A percentile compares a stretch with the other conserved stretches of the same genome.
phyloP scores from a whole-genome alignment of 2,329 filamentous ascomycete genomes.

The Apiospora saccharicola region DNA sequence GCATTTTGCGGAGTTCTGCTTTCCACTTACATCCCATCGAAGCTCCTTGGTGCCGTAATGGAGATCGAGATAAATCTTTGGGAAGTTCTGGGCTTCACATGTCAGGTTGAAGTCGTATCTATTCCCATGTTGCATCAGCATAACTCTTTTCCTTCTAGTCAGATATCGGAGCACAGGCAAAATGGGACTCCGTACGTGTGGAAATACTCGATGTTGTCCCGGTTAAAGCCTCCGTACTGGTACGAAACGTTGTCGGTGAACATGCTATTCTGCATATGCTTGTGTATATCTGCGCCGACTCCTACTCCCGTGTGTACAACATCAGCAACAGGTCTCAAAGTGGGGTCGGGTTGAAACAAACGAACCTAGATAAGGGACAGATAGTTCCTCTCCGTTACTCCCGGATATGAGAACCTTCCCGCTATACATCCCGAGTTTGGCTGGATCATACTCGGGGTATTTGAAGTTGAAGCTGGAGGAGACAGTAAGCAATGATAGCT shows the following conservation, averaged over 20 bases:
- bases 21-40: conserved; percentile 36
- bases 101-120: conserved; percentile 36
- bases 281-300: conserved; percentile 33
- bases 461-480: conserved; percentile 37
- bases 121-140: neutral
- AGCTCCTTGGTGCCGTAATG: conserved; percentile 36
- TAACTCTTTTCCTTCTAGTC: neutral
- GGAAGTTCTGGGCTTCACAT: conserved; percentile 35
- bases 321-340: neutral
- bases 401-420: conserved; percentile 40
- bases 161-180: neutral
- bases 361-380: conserved; percentile 40
- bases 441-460: conserved; percentile 35
- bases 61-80: conserved; percentile 33
- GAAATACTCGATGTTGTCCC: conserved; percentile 23
- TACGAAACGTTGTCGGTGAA: conserved; percentile 15
- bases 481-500: neutral
- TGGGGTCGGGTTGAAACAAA: no score
- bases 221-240: conserved; percentile 15
- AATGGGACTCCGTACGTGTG: neutral
- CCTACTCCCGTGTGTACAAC: conserved; percentile 22
- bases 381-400: conserved; percentile 39
- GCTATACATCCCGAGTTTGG: conserved; percentile 41
- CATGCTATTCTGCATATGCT: conserved; percentile 15
- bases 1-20: neutral